These are phyloP conservation scores for Tetrahymena borealis DNA, from an alignment of 73 alveolate species.

Conservation along the genomic window DNA sequence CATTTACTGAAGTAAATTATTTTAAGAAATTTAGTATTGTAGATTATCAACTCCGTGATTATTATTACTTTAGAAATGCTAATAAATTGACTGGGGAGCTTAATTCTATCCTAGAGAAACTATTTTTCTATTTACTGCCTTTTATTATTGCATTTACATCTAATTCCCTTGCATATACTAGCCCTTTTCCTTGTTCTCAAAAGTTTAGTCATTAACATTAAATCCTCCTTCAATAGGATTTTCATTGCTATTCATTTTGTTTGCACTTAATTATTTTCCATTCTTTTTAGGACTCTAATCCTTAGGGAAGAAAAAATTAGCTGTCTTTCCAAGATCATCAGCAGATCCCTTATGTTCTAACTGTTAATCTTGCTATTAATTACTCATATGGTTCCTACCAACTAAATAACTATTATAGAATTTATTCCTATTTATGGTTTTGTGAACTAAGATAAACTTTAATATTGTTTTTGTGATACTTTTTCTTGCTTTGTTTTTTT, in stretches of 20 bases:
- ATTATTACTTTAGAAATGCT: not conserved
- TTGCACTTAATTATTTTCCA: not conserved
- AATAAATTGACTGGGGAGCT: not conserved
- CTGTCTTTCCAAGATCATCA: not conserved
- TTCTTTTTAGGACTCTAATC: not conserved
- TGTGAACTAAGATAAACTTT: not conserved
- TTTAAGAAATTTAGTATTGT: not conserved
- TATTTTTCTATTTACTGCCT: not conserved
- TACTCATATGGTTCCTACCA: not conserved
- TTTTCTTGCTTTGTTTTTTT: not conserved
- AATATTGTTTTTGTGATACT: not conserved
- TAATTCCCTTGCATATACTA: not conserved
- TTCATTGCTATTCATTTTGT: not conserved
- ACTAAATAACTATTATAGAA: not conserved
- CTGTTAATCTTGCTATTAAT: not conserved
- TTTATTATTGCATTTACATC: not conserved
- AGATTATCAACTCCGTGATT: not conserved
- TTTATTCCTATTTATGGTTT: not conserved
- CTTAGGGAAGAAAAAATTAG: not conserved
- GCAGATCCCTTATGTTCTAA: not conserved
- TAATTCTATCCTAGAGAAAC: not conserved
- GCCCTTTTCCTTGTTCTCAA: not conserved
- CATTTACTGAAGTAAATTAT: not conserved
- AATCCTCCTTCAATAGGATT: too few species aligned
- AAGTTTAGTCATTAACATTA: not conserved